Evolutionary conservation across 306 rosid species (phyloP), one percentile per base, ranked within the genome.

Genomic region (Purshia tridentata): DNA sequence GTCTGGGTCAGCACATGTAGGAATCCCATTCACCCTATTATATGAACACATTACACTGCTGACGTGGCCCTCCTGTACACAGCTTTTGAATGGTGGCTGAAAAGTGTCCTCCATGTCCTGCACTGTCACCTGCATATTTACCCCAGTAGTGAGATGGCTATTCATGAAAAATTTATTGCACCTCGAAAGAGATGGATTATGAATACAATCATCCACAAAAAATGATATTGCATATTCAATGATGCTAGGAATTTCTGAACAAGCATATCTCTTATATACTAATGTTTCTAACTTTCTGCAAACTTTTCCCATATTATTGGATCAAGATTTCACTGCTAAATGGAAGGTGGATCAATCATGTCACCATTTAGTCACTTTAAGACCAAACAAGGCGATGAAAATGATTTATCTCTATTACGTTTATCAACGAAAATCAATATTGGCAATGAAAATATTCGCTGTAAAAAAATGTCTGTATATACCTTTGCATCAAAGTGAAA

Each of bases 21-120:
- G 97, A 81, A 92, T 72, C 4, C 96, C 97, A 66, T 92, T 87
- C 42, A 89, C 96, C 70, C 93, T 84, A 75, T 91, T 91, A 42
- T 89, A 92, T 51, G 97, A 91, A 57, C 97, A 92, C 97, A 92
- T 92, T 6, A 92, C 91, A 72, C 97, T 91, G 55, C 97, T 89
- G 37, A 86, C 93, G 78, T 91, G 91, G 3, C 92, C 97, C 56
- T 87, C 92, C 82, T 77, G 81, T 41, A 89, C 95, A 76, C 96
- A 91, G 53, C 84, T 89, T 84, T 81, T 85, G 72, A 91, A 91
- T 23, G 97, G 96, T 76, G 88, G 92, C 82, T 85, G 91, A 54
- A 77, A 89, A 3, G 97, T 89, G 73, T 92, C 97, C 88, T 84
- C 92, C 80, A 88, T 52, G 75, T 91, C 97, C 79, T 91, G 93